Evolutionary conservation across 306 rosid genomes (phyloP), one percentile per base, ranked within the genome.

Genomic region (Datisca glomerata): DNA sequence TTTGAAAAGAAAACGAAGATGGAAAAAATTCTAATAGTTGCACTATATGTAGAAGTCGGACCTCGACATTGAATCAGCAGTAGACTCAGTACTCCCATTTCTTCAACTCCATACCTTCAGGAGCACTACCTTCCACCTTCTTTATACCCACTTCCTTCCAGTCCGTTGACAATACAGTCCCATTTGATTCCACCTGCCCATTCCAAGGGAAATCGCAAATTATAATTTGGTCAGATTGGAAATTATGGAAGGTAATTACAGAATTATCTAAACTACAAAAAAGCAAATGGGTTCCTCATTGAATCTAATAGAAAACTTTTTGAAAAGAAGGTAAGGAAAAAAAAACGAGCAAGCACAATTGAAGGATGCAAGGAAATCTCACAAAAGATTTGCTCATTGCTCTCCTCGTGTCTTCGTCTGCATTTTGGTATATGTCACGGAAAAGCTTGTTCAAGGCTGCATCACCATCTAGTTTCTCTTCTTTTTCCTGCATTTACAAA

Each of bases 371-470:
- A n/a, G n/a, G n/a, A n/a, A 37, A 39, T 24, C 47, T 53, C 31
- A 53, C 58, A 14, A 53, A 53, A 27, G 48, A 53, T 53, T 53
- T 53, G 29, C 21, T 13, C 58, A 64, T 49, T 28, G 56, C 45
- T 25, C 66, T 51, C 41, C 47, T 51, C 59, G 23, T 60, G 51
- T 60, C 59, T 31, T 60, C 53, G 7, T 60, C 59, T 5, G 53
- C 59, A 51, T 36, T 21, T 24, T 13, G 58, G 34, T 69, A 67
- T 39, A 52, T 52, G 14, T 52, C 81, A 56, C 66, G 55, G 58
- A 5, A 78, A 63, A 66, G 35, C 50, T 66, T 77, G 53, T 77
- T 77, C 67, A 77, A 55, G 25, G 63, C 86, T 10, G 86, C 86
- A 69, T 77, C 86, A 53, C 86, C 86, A 36, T 77, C 81, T 33